A percentile compares a stretch with the other conserved stretches of the same genome.
These are phyloP conservation scores for Entamoeba invadens DNA, from an alignment of 208 protist species.

Conservation along the genomic window DNA sequence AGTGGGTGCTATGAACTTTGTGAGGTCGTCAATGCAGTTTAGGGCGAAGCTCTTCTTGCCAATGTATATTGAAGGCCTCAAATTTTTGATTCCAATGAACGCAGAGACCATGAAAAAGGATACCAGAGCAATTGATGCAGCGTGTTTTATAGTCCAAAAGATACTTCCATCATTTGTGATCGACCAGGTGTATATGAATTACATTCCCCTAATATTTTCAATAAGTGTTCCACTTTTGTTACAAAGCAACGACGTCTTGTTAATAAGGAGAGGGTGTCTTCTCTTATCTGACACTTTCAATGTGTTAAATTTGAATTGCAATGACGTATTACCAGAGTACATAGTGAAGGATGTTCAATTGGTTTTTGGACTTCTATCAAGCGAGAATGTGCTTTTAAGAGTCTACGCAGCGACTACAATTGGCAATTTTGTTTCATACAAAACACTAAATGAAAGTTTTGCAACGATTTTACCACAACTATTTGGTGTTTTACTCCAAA, in stretches of 20 bases:
- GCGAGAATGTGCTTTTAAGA: background rate
- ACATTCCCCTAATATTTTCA: background rate
- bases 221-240: background rate
- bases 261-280: background rate
- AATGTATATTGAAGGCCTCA: background rate
- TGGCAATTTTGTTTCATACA: background rate
- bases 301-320: background rate
- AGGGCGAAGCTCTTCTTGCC: background rate
- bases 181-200: background rate
- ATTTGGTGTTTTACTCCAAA: background rate
- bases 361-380: background rate
- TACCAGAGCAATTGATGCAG: background rate
- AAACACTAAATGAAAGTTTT: background rate
- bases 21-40: background rate
- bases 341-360: background rate
- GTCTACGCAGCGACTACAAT: background rate
- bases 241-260: background rate
- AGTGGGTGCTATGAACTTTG: background rate
- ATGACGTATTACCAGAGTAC: background rate
- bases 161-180: background rate
- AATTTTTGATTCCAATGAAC: background rate
- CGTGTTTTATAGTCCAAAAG: background rate
- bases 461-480: background rate
- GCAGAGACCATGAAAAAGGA: background rate
- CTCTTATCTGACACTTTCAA: background rate